These are phyloP conservation scores for Heliosperma pusillum DNA, from an alignment of 148 eudicot species.

Conservation along the genomic window DNA sequence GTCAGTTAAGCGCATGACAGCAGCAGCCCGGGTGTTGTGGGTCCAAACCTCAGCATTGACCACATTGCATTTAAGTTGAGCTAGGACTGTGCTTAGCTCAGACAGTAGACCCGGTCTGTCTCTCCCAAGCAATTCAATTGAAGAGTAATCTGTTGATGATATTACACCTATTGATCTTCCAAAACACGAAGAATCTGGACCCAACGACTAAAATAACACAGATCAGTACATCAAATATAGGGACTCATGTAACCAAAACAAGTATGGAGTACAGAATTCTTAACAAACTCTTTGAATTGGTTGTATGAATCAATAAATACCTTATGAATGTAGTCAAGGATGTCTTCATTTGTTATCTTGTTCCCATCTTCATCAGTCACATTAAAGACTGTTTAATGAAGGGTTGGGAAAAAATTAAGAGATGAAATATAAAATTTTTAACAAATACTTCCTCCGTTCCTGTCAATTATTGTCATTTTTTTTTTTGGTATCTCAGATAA, in stretches of 20 bases:
- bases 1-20: conserved; percentile 81
- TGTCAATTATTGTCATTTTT: too few relatives aligned
- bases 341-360: conserved; percentile 74
- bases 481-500: too few relatives aligned
- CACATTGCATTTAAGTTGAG: conserved; percentile 79
- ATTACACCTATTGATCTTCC: conserved; percentile 69
- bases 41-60: conserved; percentile 95
- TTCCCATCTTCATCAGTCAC: conserved; percentile 87
- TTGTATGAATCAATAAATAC: too few relatives aligned
- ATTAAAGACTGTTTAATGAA: conserved; percentile 96
- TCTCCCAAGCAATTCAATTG: conserved; percentile 71
- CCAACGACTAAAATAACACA: conserved; percentile 62
- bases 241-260: too few relatives aligned
- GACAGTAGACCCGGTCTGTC: conserved; percentile 89
- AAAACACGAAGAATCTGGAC: conserved; percentile 67
- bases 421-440: too few relatives aligned
- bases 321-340: conserved; percentile 73
- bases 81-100: conserved; percentile 77
- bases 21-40: conserved; percentile 87
- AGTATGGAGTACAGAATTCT: too few relatives aligned
- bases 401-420: too few relatives aligned
- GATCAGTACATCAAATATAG: too few relatives aligned
- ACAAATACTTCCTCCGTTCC: too few relatives aligned
- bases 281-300: too few relatives aligned
- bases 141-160: conserved; percentile 51